Conservation (phyloP, 1,284 basidiomycete genomes). For the Ustanciosporium gigantosporum region DNA sequence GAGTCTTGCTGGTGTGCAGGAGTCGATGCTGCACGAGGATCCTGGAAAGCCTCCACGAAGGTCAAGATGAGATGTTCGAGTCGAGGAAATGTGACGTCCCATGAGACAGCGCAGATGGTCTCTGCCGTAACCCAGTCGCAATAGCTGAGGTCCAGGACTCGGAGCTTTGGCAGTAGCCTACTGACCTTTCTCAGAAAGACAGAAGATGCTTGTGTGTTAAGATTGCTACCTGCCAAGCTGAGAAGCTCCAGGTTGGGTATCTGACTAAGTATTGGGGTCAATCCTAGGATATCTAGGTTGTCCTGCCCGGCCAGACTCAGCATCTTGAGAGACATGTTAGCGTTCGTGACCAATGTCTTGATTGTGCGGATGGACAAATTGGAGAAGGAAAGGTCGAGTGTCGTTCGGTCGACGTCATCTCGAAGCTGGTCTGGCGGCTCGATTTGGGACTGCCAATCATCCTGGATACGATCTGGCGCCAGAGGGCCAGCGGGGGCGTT, state of each 20-base stretch:
- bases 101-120: constrained; percentile 12
- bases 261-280: constrained; percentile 6
- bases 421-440: too few species aligned
- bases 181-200: constrained; percentile 26
- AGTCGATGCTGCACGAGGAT: too few species aligned
- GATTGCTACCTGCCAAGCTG: constrained; percentile 6
- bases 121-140: constrained; percentile 30
- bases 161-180: constrained; percentile 11
- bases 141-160: constrained; percentile 21
- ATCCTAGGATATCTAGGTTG: constrained; percentile 1
- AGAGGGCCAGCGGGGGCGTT: background rate
- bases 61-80: constrained; percentile 10
- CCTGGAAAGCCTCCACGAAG: too few species aligned
- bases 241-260: constrained; percentile 28
- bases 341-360: constrained; percentile 7
- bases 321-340: constrained; percentile 9
- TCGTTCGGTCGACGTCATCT: background rate
- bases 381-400: constrained; percentile 29
- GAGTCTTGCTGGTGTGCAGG: too few species aligned
- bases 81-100: constrained; percentile 19
- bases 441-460: background rate
- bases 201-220: constrained; percentile 1
- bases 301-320: constrained; percentile 21
- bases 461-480: background rate
- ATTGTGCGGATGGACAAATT: constrained; percentile 6